Conservation (phyloP, 106 monocot species). For the Triglochin maritima region DNA sequence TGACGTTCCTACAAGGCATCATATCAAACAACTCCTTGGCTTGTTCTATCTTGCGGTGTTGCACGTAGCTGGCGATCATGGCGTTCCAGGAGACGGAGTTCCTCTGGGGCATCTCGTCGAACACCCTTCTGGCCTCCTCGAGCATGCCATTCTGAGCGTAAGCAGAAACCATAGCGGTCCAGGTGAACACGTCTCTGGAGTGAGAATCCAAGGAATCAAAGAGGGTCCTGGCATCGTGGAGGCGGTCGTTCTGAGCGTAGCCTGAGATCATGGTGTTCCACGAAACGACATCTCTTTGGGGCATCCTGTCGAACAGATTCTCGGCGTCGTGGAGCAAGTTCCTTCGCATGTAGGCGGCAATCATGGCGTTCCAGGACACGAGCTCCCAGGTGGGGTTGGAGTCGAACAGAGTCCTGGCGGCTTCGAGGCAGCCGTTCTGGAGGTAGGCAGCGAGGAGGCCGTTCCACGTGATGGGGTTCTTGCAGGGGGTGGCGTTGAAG, state of each 20-base stretch:
- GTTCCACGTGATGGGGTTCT: slow-evolving; percentile 49
- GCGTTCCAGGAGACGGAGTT: slow-evolving; percentile 64
- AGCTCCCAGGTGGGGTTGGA: slow-evolving; percentile 30
- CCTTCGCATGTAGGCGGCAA: slow-evolving; percentile 37
- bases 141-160: slow-evolving; percentile 54
- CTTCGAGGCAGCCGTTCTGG: slow-evolving; percentile 38
- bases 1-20: slow-evolving; percentile 45
- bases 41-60: slow-evolving; percentile 18
- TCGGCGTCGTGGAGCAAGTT: slow-evolving; percentile 24
- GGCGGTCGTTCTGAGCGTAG: slow-evolving; percentile 40
- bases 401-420: slow-evolving; percentile 29
- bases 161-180: slow-evolving; percentile 69
- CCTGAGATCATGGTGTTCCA: slow-evolving; percentile 66
- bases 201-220: slow-evolving; percentile 25
- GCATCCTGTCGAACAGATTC: slow-evolving; percentile 41
- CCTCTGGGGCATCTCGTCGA: slow-evolving; percentile 49
- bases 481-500: slow-evolving; percentile 30
- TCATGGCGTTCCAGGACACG: slow-evolving; percentile 63
- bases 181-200: slow-evolving; percentile 44
- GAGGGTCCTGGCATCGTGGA: slow-evolving; percentile 28
- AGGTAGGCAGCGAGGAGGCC: slow-evolving; percentile 51
- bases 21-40: slow-evolving; percentile 36
- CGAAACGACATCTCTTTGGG: slow-evolving; percentile 34
- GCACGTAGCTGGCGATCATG: slow-evolving; percentile 49
- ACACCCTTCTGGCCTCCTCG: slow-evolving; percentile 37